phyloP scores from a whole-genome alignment of 2,329 filamentous ascomycete genomes.

The Nigrograna mackinnonii region DNA sequence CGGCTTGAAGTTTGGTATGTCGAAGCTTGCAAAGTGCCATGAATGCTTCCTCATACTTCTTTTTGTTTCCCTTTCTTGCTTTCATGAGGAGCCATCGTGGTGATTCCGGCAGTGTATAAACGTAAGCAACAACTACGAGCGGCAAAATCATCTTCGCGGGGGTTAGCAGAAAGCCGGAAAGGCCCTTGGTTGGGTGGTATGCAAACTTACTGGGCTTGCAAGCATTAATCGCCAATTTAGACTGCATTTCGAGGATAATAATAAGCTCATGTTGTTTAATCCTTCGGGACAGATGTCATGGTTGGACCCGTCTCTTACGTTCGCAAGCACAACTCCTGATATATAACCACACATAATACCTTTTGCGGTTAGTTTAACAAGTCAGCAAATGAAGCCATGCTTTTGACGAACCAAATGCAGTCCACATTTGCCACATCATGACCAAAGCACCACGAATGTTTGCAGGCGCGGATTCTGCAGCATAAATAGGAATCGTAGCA shows the following conservation, averaged over 20 bases:
- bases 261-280: conserved; percentile 5
- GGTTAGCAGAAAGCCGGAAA: not conserved
- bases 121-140: conserved; percentile 18
- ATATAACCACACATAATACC: conserved; percentile 24
- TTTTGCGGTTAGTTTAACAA: conserved; percentile 5
- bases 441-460: conserved; percentile 51
- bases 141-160: conserved; percentile 18
- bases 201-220: conserved; percentile 15
- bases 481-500: conserved; percentile 48
- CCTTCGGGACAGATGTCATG: conserved; percentile 5
- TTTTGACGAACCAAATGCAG: conserved; percentile 10
- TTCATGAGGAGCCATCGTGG: conserved; percentile 24
- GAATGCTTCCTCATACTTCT: conserved; percentile 23
- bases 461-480: conserved; percentile 48
- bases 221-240: conserved; percentile 24
- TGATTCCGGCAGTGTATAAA: conserved; percentile 20
- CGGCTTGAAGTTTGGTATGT: conserved; percentile 53
- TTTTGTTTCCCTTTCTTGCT: conserved; percentile 17
- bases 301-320: conserved; percentile 12
- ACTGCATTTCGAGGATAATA: conserved; percentile 10
- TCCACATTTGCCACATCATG: conserved; percentile 53
- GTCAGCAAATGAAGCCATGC: not conserved
- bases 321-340: conserved; percentile 17
- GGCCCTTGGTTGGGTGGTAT: too few relatives aligned
- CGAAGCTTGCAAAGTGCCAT: conserved; percentile 54